A percentile compares a stretch with the other conserved stretches of the same genome.
These are phyloP conservation scores for Protomyces inouyei DNA, from an alignment of 1,139 yeast genomes.

Conservation along the genomic window DNA sequence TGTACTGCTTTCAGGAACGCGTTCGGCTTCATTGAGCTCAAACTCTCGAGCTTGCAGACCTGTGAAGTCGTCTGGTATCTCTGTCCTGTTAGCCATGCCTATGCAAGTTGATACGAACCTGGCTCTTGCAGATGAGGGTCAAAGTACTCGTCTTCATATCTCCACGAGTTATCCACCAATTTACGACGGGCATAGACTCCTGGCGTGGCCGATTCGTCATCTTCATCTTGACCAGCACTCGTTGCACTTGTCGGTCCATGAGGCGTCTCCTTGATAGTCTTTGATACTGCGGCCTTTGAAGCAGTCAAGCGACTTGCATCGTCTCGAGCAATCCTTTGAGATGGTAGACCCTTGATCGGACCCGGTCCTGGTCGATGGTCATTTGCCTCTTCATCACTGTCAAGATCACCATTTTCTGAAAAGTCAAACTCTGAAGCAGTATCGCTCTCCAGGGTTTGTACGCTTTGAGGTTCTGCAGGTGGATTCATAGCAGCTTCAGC, in stretches of 20 bases:
- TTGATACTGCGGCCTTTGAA: not conserved
- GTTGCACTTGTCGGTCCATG: not conserved
- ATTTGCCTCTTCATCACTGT: not conserved
- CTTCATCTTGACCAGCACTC: not conserved
- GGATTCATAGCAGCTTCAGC: not conserved
- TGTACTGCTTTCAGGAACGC: constrained; percentile 7
- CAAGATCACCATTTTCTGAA: not conserved
- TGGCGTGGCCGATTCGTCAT: not conserved
- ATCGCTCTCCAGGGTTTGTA: not conserved
- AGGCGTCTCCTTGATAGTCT: not conserved
- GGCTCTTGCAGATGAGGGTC: constrained; percentile 14
- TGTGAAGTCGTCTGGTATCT: constrained; percentile 4
- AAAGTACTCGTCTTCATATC: constrained; percentile 18
- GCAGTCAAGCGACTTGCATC: not conserved
- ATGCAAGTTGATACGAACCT: not conserved
- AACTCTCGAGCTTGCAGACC: constrained; percentile 1
- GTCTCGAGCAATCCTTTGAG: not conserved
- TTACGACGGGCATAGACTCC: constrained; percentile 15
- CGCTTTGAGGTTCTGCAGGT: not conserved
- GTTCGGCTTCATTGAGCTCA: constrained; percentile 5
- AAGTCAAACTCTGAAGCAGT: not conserved
- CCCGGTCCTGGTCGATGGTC: not conserved
- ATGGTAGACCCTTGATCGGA: not conserved
- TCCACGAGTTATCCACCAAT: constrained; percentile 19
- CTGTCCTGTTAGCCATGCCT: not conserved